phyloP scores from a whole-genome alignment of 805 yeast genomes.

The Suhomyces faveliae region DNA sequence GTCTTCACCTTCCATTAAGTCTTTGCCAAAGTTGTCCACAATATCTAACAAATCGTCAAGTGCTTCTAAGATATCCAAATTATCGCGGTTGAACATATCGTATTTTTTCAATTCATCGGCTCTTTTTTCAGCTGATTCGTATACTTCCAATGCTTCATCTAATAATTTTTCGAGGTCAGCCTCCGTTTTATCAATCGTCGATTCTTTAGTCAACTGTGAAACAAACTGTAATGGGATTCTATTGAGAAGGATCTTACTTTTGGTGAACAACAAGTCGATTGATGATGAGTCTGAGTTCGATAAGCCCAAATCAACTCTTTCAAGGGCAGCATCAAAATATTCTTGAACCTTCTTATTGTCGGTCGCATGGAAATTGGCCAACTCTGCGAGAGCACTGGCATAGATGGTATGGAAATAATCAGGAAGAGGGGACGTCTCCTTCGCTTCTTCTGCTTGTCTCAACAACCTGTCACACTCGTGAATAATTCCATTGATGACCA shows the following conservation, averaged over 20 bases:
- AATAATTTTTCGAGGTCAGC: constrained; percentile 38
- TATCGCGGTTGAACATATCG: constrained; percentile 38
- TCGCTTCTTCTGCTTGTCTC: constrained; percentile 36
- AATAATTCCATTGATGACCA: constrained; percentile 76
- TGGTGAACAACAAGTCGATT: constrained; percentile 48
- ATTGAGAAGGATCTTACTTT: constrained; percentile 53
- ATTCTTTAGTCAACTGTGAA: constrained; percentile 46
- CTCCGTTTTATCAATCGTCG: constrained; percentile 26
- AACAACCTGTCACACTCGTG: constrained; percentile 87
- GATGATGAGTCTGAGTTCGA: constrained; percentile 48
- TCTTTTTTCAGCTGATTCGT: constrained; percentile 41
- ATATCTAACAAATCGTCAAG: constrained; percentile 70
- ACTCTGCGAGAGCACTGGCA: constrained; percentile 65
- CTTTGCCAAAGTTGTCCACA: constrained; percentile 62
- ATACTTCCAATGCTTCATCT: constrained; percentile 46
- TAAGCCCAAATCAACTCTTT: constrained; percentile 62
- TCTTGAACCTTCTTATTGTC: constrained; percentile 47
- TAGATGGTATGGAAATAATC: constrained; percentile 70
- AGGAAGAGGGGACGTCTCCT: constrained; percentile 21
- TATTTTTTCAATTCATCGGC: constrained; percentile 24
- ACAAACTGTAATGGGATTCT: constrained; percentile 60
- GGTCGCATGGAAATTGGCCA: constrained; percentile 56
- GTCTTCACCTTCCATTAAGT: constrained; percentile 47
- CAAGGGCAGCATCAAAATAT: constrained; percentile 69
- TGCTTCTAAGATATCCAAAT: constrained; percentile 52